Evolutionary conservation across 768 basidiomycete genomes (phyloP).

Genomic region (Boletellus emodensis): DNA sequence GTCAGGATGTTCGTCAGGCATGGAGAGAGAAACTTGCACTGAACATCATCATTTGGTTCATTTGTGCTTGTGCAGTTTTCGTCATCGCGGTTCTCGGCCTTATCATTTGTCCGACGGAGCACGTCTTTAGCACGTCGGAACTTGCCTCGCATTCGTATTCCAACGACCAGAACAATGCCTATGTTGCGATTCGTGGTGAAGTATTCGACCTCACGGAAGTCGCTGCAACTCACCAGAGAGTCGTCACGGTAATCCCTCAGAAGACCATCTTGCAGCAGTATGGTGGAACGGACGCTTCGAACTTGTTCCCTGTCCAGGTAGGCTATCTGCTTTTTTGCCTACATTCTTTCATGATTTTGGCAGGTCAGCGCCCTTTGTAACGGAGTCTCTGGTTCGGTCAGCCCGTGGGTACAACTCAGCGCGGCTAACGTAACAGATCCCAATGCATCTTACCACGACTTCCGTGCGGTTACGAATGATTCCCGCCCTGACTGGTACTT

Average conservation of each 20-base stretch:
- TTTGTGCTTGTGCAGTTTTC: constrained; percentile 85
- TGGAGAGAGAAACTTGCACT: constrained; percentile 97
- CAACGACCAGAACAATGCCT: constrained; percentile 69
- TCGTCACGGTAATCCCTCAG: constrained; percentile 67
- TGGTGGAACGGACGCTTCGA: constrained; percentile 69
- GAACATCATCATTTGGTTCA: constrained; percentile 94
- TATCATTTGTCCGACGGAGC: constrained; percentile 92
- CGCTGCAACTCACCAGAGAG: constrained; percentile 60
- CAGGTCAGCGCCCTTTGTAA: constrained; percentile 92
- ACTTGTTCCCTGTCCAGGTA: constrained; percentile 93
- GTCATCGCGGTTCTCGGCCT: constrained; percentile 85
- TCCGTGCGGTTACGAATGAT: constrained; percentile 84
- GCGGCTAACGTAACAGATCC: constrained; percentile 71
- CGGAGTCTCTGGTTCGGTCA: constrained; percentile 75
- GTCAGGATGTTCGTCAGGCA: constrained; percentile 88
- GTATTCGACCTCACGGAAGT: constrained; percentile 82
- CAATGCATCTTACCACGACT: constrained; percentile 90
- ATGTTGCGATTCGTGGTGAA: constrained; percentile 85
- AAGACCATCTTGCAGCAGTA: constrained; percentile 73
- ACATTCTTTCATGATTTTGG: neutral
- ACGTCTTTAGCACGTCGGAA: constrained; percentile 81
- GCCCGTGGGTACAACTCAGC: constrained; percentile 76
- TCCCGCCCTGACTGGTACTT: constrained; percentile 98
- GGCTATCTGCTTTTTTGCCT: constrained; percentile 7
- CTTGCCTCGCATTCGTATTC: constrained; percentile 64